Percentiles rank a stretch among this genome's conserved stretches.
These are phyloP conservation scores for Beauveria pseudobassiana DNA, from an alignment of 2,329 filamentous ascomycete species.

Conservation along the genomic window DNA sequence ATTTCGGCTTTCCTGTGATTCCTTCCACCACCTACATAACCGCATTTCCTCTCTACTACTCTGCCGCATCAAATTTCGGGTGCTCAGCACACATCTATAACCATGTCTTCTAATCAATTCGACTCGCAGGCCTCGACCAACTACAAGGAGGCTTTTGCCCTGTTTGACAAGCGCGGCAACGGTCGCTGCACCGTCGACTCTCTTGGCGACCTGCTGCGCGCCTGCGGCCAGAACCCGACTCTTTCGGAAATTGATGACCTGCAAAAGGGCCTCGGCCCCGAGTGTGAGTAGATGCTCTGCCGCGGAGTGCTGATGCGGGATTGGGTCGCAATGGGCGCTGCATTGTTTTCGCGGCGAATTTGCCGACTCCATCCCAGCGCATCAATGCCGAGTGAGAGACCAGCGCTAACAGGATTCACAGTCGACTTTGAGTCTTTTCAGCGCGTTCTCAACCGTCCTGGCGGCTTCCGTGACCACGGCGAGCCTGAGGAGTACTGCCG, in stretches of 20 bases:
- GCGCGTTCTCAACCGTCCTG: conserved; percentile 92
- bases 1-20: background rate
- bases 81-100: background rate
- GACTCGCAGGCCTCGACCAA: conserved; percentile 72
- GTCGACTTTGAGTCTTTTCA: conserved; percentile 98
- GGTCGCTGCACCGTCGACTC: conserved; percentile 81
- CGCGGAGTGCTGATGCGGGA: conserved; percentile 5
- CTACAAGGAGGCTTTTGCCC: conserved; percentile 99
- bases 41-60: background rate
- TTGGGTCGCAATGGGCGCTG: conserved; percentile 6
- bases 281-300: conserved; percentile 60
- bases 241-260: conserved; percentile 86
- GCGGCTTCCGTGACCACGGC: conserved; percentile 95
- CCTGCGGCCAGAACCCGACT: conserved; percentile 96
- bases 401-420: conserved; percentile 28
- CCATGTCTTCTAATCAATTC: conserved; percentile 45
- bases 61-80: background rate
- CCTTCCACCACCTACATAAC: conserved; percentile 4
- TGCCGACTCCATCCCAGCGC: background rate
- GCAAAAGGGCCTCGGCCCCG: conserved; percentile 79
- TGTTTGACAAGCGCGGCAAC: conserved; percentile 98
- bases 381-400: background rate
- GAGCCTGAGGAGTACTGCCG: conserved; percentile 98
- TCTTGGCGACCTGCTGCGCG: conserved; percentile 87
- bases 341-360: background rate